Conservation (phyloP, 805 yeast genomes). For the Kluyveromyces lactis region DNA sequence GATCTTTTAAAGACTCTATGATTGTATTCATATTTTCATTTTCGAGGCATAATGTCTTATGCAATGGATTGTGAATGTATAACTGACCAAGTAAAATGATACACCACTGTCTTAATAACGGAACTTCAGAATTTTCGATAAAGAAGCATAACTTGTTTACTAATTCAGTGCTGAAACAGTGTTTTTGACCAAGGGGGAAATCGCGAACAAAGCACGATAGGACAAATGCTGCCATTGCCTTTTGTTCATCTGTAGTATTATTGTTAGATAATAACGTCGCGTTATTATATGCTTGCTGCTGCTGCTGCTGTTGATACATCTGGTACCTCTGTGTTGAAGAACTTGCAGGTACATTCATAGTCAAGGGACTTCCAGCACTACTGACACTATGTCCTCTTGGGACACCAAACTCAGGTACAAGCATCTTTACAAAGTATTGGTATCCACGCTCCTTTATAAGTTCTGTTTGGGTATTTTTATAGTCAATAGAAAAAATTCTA, state of each 20-base stretch:
- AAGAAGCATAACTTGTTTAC: slow-evolving; percentile 58
- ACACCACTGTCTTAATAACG: slow-evolving; percentile 90
- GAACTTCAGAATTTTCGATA: slow-evolving; percentile 67
- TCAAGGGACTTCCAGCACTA: slow-evolving; percentile 14
- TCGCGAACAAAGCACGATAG: slow-evolving; percentile 77
- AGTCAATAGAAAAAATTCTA: slow-evolving; percentile 91
- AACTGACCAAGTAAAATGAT: slow-evolving; percentile 68
- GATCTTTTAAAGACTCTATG: slow-evolving; percentile 60
- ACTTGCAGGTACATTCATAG: slow-evolving; percentile 16
- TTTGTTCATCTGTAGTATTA: slow-evolving; percentile 63
- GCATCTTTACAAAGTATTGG: slow-evolving; percentile 74
- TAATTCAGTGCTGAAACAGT: slow-evolving; percentile 69
- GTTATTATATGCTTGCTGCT: slow-evolving; percentile 4
- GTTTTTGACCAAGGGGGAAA: slow-evolving; percentile 68
- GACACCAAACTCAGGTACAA: slow-evolving; percentile 39
- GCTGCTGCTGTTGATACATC: slow-evolving; percentile 14
- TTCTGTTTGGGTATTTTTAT: slow-evolving; percentile 83
- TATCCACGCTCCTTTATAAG: slow-evolving; percentile 86
- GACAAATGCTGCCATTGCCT: slow-evolving; percentile 93
- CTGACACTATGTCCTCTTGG: slow-evolving; percentile 10
- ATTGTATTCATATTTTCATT: slow-evolving; percentile 51
- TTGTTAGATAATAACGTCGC: slow-evolving; percentile 10
- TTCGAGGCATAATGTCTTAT: slow-evolving; percentile 60
- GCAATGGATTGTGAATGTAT: slow-evolving; percentile 65
- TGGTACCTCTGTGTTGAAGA: slow-evolving; percentile 15